phyloP scores from a whole-genome alignment of 768 basidiomycete species.

The Boletus pseudopeckii region DNA sequence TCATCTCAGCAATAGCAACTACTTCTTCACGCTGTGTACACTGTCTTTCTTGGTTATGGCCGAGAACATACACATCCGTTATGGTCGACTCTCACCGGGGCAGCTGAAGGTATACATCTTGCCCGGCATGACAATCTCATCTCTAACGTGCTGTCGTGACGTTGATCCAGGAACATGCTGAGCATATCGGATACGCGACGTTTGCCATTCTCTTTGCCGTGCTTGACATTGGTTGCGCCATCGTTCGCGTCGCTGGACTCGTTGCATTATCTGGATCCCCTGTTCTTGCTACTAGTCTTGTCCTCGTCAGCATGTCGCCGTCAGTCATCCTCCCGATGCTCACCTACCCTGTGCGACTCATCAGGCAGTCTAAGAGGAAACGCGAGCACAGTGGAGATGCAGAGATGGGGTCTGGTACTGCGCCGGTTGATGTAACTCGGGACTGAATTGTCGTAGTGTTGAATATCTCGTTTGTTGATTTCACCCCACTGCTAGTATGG shows the following conservation, averaged over 20 bases:
- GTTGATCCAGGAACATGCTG: slow-evolving; percentile 8
- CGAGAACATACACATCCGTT: slow-evolving; percentile 17
- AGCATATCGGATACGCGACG: slow-evolving; percentile 10
- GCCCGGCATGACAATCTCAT: not conserved
- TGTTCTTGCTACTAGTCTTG: slow-evolving; percentile 9
- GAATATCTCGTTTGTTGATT: not conserved
- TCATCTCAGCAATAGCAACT: slow-evolving; percentile 5
- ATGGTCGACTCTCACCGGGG: slow-evolving; percentile 21
- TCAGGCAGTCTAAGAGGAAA: not conserved
- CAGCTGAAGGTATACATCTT: slow-evolving; percentile 21
- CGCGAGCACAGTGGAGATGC: not conserved
- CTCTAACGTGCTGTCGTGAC: not conserved
- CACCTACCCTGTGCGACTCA: not conserved
- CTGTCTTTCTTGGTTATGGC: slow-evolving; percentile 18
- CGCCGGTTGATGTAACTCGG: not conserved
- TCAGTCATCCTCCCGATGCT: slow-evolving; percentile 2
- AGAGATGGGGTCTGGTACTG: not conserved
- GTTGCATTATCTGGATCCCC: slow-evolving; percentile 10
- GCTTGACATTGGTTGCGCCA: slow-evolving; percentile 20
- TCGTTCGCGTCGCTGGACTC: slow-evolving; percentile 17
- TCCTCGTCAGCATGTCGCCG: slow-evolving; percentile 10
- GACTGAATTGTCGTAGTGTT: not conserved
- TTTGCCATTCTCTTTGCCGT: slow-evolving; percentile 15
- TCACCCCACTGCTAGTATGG: not conserved
- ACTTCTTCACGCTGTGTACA: slow-evolving; percentile 10